A percentile compares a stretch with the other conserved stretches of the same genome.
phyloP scores from a whole-genome alignment of 495 filamentous ascomycete species.

The Cryomyces antarcticus region DNA sequence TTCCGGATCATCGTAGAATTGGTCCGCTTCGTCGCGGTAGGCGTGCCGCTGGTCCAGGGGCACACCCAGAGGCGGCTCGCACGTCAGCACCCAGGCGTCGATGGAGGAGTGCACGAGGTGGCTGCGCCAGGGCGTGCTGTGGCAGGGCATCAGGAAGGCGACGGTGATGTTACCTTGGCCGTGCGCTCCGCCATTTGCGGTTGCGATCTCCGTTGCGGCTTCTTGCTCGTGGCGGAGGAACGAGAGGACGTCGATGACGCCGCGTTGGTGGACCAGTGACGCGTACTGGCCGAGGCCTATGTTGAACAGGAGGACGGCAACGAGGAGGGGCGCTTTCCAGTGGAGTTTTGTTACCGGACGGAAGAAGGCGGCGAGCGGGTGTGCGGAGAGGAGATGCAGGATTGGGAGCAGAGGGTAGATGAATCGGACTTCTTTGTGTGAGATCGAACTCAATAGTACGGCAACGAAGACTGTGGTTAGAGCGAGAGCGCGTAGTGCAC shows the following conservation, averaged over 20 bases:
- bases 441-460: conserved; percentile 47
- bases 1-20: conserved; percentile 54
- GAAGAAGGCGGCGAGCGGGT: conserved; percentile 46
- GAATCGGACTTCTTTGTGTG: conserved; percentile 96
- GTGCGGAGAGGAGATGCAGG: conserved; percentile 60
- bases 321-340: conserved; percentile 29
- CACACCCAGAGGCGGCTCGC: conserved; percentile 67
- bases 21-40: conserved; percentile 79
- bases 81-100: conserved; percentile 70
- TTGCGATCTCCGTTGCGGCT: conserved; percentile 1
- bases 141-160: conserved; percentile 92
- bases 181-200: neutral
- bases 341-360: conserved; percentile 12
- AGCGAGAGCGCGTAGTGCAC: conserved; percentile 21
- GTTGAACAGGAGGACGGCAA: conserved; percentile 40
- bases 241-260: conserved; percentile 45
- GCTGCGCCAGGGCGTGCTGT: conserved; percentile 90
- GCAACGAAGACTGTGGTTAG: conserved; percentile 39
- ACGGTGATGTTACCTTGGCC: conserved; percentile 32
- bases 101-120: conserved; percentile 58
- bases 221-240: conserved; percentile 59
- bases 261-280: conserved; percentile 57
- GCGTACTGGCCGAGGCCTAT: conserved; percentile 53
- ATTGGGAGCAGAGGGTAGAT: conserved; percentile 81
- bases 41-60: conserved; percentile 29